phyloP scores from a whole-genome alignment of 2,329 filamentous ascomycete species.

The Pseudogymnoascus sp. region DNA sequence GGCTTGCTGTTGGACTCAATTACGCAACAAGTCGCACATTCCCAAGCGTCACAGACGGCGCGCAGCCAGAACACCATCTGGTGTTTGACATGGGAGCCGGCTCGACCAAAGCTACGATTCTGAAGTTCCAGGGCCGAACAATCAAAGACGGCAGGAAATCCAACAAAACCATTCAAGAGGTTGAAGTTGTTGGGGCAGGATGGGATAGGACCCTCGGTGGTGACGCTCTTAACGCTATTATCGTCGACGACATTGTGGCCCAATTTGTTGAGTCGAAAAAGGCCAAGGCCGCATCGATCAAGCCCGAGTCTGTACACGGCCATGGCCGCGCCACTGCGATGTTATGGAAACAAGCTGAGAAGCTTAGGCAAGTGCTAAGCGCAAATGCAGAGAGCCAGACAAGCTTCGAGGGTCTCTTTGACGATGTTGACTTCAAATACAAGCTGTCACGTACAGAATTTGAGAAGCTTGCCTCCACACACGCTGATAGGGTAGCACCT shows the following conservation, averaged over 20 bases:
- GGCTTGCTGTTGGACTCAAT: conserved; percentile 85
- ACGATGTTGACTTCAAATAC: conserved; percentile 90
- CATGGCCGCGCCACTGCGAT: conserved; percentile 84
- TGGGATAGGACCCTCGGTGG: conserved; percentile 90
- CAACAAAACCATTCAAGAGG: conserved; percentile 95
- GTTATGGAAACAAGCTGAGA: conserved; percentile 87
- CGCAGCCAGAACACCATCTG: conserved; percentile 83
- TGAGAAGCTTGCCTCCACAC: conserved; percentile 64
- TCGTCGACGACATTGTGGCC: conserved; percentile 80
- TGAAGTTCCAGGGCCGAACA: conserved; percentile 80
- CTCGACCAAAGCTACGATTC: conserved; percentile 79
- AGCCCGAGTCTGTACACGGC: conserved; percentile 54
- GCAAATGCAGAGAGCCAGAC: conserved; percentile 78
- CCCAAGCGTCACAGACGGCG: conserved; percentile 72
- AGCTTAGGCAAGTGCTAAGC: conserved; percentile 79
- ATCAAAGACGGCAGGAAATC: conserved; percentile 88
- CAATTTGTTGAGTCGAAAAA: conserved; percentile 67
- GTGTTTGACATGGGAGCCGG: conserved; percentile 98
- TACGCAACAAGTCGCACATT: conserved; percentile 91
- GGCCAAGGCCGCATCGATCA: conserved; percentile 57
- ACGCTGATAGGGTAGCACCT: conserved; percentile 59
- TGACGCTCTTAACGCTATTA: conserved; percentile 78
- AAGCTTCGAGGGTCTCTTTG: conserved; percentile 82
- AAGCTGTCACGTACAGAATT: conserved; percentile 75
- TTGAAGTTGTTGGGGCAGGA: conserved; percentile 77